Base-by-base conservation (phyloP, 768 basidiomycete genomes). In the Coprinellus micaceus region DNA sequence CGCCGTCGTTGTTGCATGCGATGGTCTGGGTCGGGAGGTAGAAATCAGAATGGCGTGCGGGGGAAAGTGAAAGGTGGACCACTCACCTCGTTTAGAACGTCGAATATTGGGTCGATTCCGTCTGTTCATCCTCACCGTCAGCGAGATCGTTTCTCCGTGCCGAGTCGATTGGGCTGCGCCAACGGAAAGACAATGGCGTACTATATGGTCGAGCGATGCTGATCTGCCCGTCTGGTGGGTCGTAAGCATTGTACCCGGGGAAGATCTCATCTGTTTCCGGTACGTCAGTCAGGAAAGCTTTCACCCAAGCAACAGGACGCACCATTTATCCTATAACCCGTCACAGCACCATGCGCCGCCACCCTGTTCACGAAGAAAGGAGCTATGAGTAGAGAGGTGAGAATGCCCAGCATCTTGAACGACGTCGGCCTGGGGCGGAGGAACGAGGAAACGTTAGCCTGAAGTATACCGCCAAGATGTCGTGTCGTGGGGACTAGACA, bases 1-100 rank as follows among this genome's bases (percentile, higher is more conserved):
- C 63, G 3, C 72, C 72, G 52, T 73, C 71, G 63, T 71, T 67
- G 65, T 74, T 73, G 58, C 72, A 74, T 54, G 67, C 64, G 24
- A 73, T 61, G 12, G 61, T 66, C 67, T 69, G 13, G 7, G 56
- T 25, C 13, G 11, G 13, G 3, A 22, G 11, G 10, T 17, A 30
- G 1, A 4, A 12, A 12, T 41, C 15, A 36, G 21, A 13, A 22
- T 33, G 1, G 21, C 45, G 26, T 28, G 36, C 12, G 2, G 12
- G 30, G 25, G 25, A 10, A 11, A 13, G 19, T 19, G 33, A 25
- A 13, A n/a, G 22, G 47, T 25, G 17, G 19, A n/a, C 19, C 12
- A 24, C 52, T 9, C 39, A 44, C 52, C 17, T 40, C 37, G 24
- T 28, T 24, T 28, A 25, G 22, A 7, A 30, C 45, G 49, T 51